phyloP scores from a whole-genome alignment of 768 basidiomycete species.

The Tylopilus cervinicoccineus region DNA sequence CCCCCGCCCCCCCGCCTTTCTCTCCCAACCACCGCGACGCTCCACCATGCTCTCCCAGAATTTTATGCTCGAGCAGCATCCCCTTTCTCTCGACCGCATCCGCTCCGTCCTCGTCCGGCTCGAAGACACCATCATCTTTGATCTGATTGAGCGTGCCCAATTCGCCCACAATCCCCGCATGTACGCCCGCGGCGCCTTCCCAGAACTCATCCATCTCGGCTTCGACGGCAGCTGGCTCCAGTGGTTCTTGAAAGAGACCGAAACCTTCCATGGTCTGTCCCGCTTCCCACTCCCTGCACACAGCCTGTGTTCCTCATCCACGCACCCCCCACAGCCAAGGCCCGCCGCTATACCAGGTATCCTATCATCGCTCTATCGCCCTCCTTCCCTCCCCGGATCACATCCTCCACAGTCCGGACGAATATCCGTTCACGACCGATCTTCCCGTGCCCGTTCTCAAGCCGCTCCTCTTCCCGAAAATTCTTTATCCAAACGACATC shows the following conservation, averaged over 20 bases:
- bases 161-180: slow-evolving; percentile 92
- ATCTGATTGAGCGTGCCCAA: slow-evolving; percentile 94
- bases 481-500: slow-evolving; percentile 74
- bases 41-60: slow-evolving; percentile 55
- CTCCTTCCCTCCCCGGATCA: not conserved
- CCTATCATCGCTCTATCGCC: slow-evolving; percentile 1
- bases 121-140: slow-evolving; percentile 99
- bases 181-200: slow-evolving; percentile 76
- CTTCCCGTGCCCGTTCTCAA: slow-evolving; percentile 83
- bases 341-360: slow-evolving; percentile 90
- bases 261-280: slow-evolving; percentile 86
- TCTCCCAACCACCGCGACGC: slow-evolving; percentile 12
- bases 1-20: not conserved
- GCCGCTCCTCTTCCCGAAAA: slow-evolving; percentile 65
- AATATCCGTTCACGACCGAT: slow-evolving; percentile 87
- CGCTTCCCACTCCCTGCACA: not conserved
- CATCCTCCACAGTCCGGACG: slow-evolving; percentile 74
- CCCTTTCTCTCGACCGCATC: slow-evolving; percentile 85
- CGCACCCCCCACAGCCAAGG: slow-evolving; percentile 64
- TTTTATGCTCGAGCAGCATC: slow-evolving; percentile 65
- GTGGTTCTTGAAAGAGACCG: slow-evolving; percentile 96
- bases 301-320: not conserved
- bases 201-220: slow-evolving; percentile 67
- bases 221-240: slow-evolving; percentile 92
- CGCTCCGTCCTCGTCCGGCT: slow-evolving; percentile 82